These are phyloP conservation scores for Trametes cingulata DNA, from an alignment of 768 basidiomycete species.

Conservation along the genomic window DNA sequence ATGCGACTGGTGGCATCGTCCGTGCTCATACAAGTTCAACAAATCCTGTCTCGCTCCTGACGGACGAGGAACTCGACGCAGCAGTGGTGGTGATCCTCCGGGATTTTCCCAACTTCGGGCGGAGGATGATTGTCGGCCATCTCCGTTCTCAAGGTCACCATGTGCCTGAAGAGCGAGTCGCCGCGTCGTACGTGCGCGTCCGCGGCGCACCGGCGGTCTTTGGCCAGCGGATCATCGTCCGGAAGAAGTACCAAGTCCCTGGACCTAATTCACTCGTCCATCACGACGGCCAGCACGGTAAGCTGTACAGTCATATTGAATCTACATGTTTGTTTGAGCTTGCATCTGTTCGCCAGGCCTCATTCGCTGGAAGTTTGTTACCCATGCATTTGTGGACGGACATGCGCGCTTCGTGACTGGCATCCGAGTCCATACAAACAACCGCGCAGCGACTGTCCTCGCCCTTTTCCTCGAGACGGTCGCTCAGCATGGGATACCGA, in stretches of 20 bases:
- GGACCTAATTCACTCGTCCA: constrained; percentile 28
- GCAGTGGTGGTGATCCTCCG: background rate
- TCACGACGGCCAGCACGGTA: constrained; percentile 28
- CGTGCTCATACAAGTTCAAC: constrained; percentile 19
- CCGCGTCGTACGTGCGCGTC: constrained; percentile 1
- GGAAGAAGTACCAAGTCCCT: constrained; percentile 24
- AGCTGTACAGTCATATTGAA: background rate
- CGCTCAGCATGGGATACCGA: constrained; percentile 32
- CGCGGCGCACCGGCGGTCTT: constrained; percentile 3
- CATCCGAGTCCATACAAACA: constrained; percentile 40
- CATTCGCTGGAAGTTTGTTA: constrained; percentile 29
- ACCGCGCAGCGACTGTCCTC: constrained; percentile 39
- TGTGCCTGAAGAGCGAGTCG: background rate
- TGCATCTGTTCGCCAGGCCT: constrained; percentile 3
- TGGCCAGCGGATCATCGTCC: background rate
- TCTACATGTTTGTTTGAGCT: too few species aligned
- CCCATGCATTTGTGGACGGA: constrained; percentile 30
- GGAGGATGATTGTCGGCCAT: constrained; percentile 1
- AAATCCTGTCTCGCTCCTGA: constrained; percentile 15
- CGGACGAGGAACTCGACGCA: background rate
- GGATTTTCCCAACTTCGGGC: constrained; percentile 4
- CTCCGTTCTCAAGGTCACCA: background rate
- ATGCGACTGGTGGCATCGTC: constrained; percentile 20
- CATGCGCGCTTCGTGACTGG: constrained; percentile 32
- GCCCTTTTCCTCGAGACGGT: constrained; percentile 32